These are phyloP conservation scores for Pleurotus salmoneostramineus DNA, from an alignment of 768 basidiomycete genomes.

Conservation along the genomic window DNA sequence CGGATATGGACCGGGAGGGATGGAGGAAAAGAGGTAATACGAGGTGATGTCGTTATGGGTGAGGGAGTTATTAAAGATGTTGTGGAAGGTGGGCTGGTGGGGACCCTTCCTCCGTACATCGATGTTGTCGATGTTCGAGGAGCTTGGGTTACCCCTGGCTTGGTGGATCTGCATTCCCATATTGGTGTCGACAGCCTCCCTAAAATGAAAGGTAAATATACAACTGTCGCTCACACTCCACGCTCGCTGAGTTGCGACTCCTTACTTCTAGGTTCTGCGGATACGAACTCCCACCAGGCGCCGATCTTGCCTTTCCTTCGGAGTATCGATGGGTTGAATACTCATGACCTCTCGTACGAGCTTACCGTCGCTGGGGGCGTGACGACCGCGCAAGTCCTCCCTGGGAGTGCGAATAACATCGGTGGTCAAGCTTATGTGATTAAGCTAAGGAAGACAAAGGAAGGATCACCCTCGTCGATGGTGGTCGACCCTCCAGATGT, in stretches of 20 bases:
- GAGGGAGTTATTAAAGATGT: conserved; percentile 60
- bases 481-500: conserved; percentile 71
- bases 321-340: conserved; percentile 70
- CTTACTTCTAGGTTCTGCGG: conserved; percentile 27
- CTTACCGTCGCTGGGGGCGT: conserved; percentile 65
- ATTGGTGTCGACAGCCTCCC: conserved; percentile 33
- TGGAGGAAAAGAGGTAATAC: conserved; percentile 51
- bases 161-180: conserved; percentile 46
- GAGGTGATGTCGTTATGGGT: conserved; percentile 60
- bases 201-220: conserved; percentile 20
- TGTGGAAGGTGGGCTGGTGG: conserved; percentile 26
- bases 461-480: conserved; percentile 64
- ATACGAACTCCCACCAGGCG: conserved; percentile 52
- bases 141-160: conserved; percentile 56
- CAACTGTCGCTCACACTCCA: background rate
- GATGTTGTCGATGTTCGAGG: conserved; percentile 52
- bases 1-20: conserved; percentile 74
- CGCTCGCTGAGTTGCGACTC: conserved; percentile 23
- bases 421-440: conserved; percentile 76
- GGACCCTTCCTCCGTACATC: conserved; percentile 14
- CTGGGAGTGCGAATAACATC: conserved; percentile 62
- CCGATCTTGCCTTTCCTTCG: conserved; percentile 61
- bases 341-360: conserved; percentile 61
- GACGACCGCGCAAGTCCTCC: conserved; percentile 73
- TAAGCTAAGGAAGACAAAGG: conserved; percentile 67